Conservation (phyloP, 2,329 filamentous ascomycete genomes). For the Endoconidiophora laricicola region DNA sequence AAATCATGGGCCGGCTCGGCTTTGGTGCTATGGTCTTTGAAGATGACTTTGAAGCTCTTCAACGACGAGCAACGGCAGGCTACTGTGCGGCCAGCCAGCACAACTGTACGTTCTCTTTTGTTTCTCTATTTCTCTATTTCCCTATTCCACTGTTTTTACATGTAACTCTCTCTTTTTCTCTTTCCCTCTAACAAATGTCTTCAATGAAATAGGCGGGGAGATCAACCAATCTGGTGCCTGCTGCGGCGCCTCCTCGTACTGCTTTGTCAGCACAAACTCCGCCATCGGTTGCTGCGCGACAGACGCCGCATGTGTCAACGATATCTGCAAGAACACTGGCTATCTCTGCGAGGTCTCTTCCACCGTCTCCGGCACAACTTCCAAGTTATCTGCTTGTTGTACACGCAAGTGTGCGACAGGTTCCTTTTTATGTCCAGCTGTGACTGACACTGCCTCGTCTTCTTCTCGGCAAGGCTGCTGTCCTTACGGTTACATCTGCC, state of each 20-base stretch:
- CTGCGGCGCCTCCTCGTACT: slow-evolving; percentile 29
- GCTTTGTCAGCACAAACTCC: slow-evolving; percentile 24
- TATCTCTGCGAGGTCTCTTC: slow-evolving; percentile 18
- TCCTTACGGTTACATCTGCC: slow-evolving; percentile 27
- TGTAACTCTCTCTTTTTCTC: background rate
- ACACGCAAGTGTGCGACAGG: slow-evolving; percentile 24
- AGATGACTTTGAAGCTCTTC: background rate
- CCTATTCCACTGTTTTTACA: background rate
- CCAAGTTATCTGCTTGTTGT: slow-evolving; percentile 23
- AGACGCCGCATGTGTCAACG: slow-evolving; percentile 24
- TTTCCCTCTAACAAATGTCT: background rate
- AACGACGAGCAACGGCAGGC: background rate
- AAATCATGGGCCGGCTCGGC: background rate
- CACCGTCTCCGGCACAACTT: slow-evolving; percentile 11
- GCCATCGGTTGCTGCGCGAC: slow-evolving; percentile 26
- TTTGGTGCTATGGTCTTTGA: slow-evolving; percentile 1
- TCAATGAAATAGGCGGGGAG: slow-evolving; percentile 25
- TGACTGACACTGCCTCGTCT: slow-evolving; percentile 21
- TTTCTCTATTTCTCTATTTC: background rate
- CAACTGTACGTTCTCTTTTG: slow-evolving; percentile 1
- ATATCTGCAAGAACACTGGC: slow-evolving; percentile 22
- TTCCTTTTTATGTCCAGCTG: slow-evolving; percentile 27
- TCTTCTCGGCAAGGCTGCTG: slow-evolving; percentile 28
- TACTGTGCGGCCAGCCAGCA: background rate
- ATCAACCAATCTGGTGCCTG: slow-evolving; percentile 23